Evolutionary conservation across 371 early-diverging fungal genomes (phyloP).

Genomic region (Mucor sp.): DNA sequence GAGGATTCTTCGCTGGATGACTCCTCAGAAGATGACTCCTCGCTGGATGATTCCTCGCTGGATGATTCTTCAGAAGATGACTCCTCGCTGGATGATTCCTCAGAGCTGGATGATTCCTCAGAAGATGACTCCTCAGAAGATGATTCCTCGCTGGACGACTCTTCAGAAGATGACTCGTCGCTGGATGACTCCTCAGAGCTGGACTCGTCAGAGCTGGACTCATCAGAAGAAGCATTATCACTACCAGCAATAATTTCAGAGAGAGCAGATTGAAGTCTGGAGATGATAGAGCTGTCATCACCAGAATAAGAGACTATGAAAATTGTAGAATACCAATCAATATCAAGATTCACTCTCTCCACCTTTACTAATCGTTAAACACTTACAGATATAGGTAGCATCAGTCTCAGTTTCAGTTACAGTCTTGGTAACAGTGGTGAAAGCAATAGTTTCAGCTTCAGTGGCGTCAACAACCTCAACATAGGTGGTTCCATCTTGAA

Average conservation of each 20-base stretch:
- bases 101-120: too few species aligned
- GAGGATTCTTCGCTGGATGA: too few species aligned
- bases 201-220: too few species aligned
- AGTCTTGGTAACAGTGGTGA: not conserved
- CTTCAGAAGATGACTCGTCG: too few species aligned
- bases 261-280: not conserved
- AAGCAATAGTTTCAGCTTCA: not conserved
- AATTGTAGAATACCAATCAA: not conserved
- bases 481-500: not conserved
- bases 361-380: not conserved
- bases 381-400: conserved; percentile 12
- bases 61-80: too few species aligned
- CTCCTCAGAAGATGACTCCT: too few species aligned
- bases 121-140: too few species aligned
- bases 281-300: not conserved
- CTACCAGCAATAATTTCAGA: not conserved
- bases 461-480: conserved; percentile 6
- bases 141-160: too few species aligned
- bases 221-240: not conserved
- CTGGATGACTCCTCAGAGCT: too few species aligned
- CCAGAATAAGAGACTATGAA: not conserved
- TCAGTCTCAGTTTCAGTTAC: not conserved
- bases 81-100: too few species aligned
- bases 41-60: too few species aligned
- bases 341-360: not conserved